A percentile compares a stretch with the other conserved stretches of the same genome.
Conservation (phyloP, 208 protist genomes). For the Trichomonas tenax region DNA sequence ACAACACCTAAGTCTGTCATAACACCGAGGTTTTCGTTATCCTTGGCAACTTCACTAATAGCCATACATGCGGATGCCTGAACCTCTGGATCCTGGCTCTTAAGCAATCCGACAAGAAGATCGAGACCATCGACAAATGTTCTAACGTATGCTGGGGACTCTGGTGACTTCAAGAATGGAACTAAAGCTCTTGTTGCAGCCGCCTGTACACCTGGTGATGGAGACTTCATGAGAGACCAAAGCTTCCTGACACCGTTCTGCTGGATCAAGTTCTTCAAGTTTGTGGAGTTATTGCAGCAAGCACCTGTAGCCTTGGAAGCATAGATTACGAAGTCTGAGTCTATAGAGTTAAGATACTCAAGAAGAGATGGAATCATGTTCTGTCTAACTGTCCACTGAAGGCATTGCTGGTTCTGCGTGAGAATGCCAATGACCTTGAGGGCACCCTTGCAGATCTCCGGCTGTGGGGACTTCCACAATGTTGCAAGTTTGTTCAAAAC, state of each 20-base stretch:
- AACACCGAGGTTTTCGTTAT: neutral
- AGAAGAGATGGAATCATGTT: neutral
- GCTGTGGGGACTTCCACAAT: neutral
- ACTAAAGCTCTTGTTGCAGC: neutral
- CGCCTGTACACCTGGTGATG: neutral
- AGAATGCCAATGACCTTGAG: neutral
- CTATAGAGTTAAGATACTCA: neutral
- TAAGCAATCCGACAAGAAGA: neutral
- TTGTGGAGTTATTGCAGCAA: neutral
- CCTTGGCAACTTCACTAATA: neutral
- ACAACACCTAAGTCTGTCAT: neutral
- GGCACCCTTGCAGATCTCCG: neutral
- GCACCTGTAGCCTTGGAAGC: neutral
- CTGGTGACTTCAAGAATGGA: neutral
- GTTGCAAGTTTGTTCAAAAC: neutral
- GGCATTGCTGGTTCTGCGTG: neutral
- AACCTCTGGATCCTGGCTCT: neutral
- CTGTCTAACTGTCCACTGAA: neutral
- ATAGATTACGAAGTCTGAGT: neutral
- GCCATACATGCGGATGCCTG: slow-evolving; percentile 3
- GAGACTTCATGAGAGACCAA: neutral
- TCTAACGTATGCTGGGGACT: neutral
- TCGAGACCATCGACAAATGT: slow-evolving; percentile 14
- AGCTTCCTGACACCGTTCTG: neutral
- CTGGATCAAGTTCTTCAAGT: neutral